Evolutionary conservation across 768 basidiomycete genomes (phyloP).

Genomic region (Bullera alba): DNA sequence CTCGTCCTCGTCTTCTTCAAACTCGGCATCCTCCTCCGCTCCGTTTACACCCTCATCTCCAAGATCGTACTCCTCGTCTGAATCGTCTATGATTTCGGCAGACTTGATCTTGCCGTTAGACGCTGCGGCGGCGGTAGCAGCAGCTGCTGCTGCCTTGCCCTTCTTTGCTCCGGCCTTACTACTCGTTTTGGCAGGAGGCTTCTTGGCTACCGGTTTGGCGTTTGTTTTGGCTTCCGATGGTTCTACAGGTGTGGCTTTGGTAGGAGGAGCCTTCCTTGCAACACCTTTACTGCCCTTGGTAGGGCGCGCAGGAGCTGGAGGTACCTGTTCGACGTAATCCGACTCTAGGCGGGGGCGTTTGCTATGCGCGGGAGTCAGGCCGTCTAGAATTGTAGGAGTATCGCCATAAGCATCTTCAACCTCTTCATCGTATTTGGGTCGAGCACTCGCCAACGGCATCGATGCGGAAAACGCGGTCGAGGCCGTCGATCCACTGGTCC

Average conservation of each 20-base stretch:
- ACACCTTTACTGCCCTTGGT: conserved; percentile 12
- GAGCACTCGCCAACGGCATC: not conserved
- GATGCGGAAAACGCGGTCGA: not conserved
- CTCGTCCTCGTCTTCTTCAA: conserved; percentile 15
- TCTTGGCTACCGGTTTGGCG: not conserved
- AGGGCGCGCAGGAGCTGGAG: not conserved
- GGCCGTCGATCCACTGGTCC: conserved; percentile 3
- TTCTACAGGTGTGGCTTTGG: conserved; percentile 4
- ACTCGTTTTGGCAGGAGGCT: not conserved
- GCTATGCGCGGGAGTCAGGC: too few species aligned
- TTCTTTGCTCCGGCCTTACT: conserved; percentile 4
- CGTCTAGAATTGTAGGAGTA: not conserved
- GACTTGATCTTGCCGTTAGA: conserved; percentile 29
- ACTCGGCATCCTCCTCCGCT: conserved; percentile 5
- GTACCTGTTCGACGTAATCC: not conserved
- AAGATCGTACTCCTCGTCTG: conserved; percentile 25
- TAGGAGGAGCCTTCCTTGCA: not conserved
- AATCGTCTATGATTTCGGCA: conserved; percentile 34
- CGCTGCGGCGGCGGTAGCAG: not conserved
- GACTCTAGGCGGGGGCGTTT: too few species aligned
- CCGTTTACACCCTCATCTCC: too few species aligned
- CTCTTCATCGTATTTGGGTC: not conserved
- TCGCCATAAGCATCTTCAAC: not conserved
- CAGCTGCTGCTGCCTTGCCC: not conserved
- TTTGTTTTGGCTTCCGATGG: conserved; percentile 5